Conservation (phyloP, 2,329 filamentous ascomycete genomes). For the Ramularia collo-cygni region DNA sequence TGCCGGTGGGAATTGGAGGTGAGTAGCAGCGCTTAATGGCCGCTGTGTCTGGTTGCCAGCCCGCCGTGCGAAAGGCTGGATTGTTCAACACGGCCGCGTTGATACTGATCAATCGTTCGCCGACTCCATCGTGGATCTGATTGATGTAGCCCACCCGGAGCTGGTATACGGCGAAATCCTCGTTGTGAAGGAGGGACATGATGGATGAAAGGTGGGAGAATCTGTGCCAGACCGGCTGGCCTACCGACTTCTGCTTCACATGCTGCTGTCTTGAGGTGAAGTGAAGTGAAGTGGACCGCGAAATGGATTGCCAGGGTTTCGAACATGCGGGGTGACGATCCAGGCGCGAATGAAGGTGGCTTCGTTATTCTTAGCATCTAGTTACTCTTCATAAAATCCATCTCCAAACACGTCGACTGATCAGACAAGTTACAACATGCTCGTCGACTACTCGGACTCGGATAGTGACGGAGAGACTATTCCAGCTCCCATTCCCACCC, state of each 20-base stretch:
- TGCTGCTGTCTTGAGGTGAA: too few species aligned
- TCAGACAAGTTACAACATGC: too few species aligned
- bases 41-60: constrained; percentile 67
- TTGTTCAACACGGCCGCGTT: constrained; percentile 75
- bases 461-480: too few species aligned
- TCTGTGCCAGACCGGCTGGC: constrained; percentile 20
- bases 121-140: constrained; percentile 74
- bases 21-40: constrained; percentile 79
- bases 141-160: constrained; percentile 73
- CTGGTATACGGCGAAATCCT: constrained; percentile 68
- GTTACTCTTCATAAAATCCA: too few species aligned
- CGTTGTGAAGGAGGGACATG: constrained; percentile 34
- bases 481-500: constrained; percentile 60
- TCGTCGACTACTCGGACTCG: too few species aligned
- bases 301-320: too few species aligned
- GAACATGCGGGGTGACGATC: too few species aligned
- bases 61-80: constrained; percentile 72
- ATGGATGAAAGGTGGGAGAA: constrained; percentile 2
- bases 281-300: too few species aligned
- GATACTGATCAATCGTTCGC: constrained; percentile 74
- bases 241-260: neutral
- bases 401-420: too few species aligned
- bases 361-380: too few species aligned
- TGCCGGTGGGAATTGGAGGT: constrained; percentile 72
- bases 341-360: too few species aligned